These are phyloP conservation scores for Rhodotorula graminis DNA, from an alignment of 768 basidiomycete genomes.

Conservation along the genomic window DNA sequence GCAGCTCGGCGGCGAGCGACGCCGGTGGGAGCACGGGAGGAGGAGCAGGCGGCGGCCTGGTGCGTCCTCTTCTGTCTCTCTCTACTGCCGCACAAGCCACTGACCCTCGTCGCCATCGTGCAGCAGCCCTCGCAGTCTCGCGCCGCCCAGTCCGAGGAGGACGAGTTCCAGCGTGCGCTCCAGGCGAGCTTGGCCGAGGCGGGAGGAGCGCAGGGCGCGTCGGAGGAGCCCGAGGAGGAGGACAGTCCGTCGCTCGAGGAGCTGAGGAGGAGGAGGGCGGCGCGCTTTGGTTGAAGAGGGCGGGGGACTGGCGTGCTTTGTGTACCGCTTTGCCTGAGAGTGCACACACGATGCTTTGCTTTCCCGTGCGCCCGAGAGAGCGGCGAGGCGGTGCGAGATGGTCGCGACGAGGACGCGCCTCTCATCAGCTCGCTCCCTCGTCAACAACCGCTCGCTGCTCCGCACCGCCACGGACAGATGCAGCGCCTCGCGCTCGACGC, in stretches of 20 bases:
- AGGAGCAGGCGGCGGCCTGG: not conserved
- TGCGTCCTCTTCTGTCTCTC: not conserved
- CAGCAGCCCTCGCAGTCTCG: not conserved
- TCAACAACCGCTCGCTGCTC: not conserved
- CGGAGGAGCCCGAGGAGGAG: constrained; percentile 6
- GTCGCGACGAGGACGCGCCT: not conserved
- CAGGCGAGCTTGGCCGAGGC: constrained; percentile 14
- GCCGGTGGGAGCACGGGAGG: not conserved
- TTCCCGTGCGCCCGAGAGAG: not conserved
- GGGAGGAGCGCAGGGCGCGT: not conserved
- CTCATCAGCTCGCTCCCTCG: not conserved
- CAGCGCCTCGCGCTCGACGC: not conserved
- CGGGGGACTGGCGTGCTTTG: not conserved
- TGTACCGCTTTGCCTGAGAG: not conserved
- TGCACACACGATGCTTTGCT: too few species aligned
- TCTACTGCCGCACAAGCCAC: too few species aligned
- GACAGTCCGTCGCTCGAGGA: constrained; percentile 34
- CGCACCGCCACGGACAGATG: not conserved
- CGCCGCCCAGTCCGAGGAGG: constrained; percentile 18
- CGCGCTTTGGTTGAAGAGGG: constrained; percentile 19
- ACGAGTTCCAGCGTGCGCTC: constrained; percentile 17
- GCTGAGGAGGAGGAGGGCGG: constrained; percentile 29
- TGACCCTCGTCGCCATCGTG: not conserved
- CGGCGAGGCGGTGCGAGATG: too few species aligned
- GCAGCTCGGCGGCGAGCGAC: constrained; percentile 1